Evolutionary conservation across 805 yeast genomes (phyloP).

Genomic region (Pichia occidentalis): DNA sequence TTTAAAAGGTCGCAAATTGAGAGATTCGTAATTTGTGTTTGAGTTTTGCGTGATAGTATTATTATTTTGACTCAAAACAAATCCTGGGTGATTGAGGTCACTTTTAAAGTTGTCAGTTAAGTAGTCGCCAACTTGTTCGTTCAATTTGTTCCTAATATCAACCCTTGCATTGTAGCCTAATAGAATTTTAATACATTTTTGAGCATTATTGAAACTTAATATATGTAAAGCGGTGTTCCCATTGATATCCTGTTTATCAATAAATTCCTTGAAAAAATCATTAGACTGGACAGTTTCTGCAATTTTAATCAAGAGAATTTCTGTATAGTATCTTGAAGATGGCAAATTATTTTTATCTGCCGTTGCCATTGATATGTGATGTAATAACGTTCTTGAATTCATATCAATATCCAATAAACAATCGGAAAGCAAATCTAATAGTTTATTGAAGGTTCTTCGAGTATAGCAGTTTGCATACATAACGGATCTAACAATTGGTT

Average conservation of each 20-base stretch:
- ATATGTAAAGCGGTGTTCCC: slow-evolving; percentile 54
- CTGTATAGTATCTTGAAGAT: slow-evolving; percentile 78
- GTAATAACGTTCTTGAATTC: slow-evolving; percentile 71
- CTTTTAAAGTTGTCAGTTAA: slow-evolving; percentile 25
- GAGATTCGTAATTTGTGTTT: slow-evolving; percentile 17
- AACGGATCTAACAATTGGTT: slow-evolving; percentile 79
- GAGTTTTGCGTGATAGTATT: background rate
- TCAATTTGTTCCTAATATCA: slow-evolving; percentile 43
- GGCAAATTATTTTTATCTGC: slow-evolving; percentile 62
- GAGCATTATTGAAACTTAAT: slow-evolving; percentile 39
- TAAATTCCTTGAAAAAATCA: slow-evolving; percentile 51
- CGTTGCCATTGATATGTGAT: slow-evolving; percentile 72
- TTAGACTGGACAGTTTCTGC: slow-evolving; percentile 52
- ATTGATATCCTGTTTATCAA: slow-evolving; percentile 50
- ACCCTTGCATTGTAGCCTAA: slow-evolving; percentile 47
- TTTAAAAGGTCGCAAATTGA: slow-evolving; percentile 23
- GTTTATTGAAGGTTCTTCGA: slow-evolving; percentile 68
- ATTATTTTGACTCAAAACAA: slow-evolving; percentile 2
- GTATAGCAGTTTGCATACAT: slow-evolving; percentile 84
- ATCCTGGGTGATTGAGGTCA: slow-evolving; percentile 7
- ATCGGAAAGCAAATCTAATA: slow-evolving; percentile 68
- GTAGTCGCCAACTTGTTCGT: slow-evolving; percentile 36
- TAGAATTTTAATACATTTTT: slow-evolving; percentile 39
- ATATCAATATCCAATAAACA: slow-evolving; percentile 75
- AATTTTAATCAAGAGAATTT: slow-evolving; percentile 65